Base-by-base conservation (phyloP, 108 stramenopile genomes). In the Nitzschia palea region DNA sequence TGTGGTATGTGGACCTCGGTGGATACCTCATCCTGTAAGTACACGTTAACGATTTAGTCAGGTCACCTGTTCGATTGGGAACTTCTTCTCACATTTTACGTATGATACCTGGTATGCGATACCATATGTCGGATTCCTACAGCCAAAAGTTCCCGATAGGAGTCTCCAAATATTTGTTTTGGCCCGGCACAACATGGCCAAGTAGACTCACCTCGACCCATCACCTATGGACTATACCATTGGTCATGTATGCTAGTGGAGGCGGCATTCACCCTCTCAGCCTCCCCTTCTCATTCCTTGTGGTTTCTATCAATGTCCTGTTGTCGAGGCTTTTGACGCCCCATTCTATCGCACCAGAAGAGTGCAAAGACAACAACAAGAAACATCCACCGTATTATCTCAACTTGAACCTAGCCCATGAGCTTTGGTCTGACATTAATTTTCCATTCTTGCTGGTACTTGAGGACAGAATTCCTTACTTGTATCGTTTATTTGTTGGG, bases 161-260 rank as follows among this genome's bases (percentile, higher is more conserved):
- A 4, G 91, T 93, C 4, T 67, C 78, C 53, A 86, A 85, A 36
- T 93, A 93, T 58, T 69, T 93, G 9, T 85, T 84, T 33, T 88
- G 86, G 88, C 79, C 83, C 18, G 71, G 78, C 28, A 88, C 86
- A 17, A 61, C 77, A 6, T 87, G 81, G 77, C 48, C 75, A 25
- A 80, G 73, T 64, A 55, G 78, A 28, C 68, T 90, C 9, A 90
- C 91, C 14, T 84, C 80, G 55, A 81, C 82, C 9, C 91, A 93
- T 78, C 91, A 93, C 64, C 51, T 93, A 9, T 93, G 91, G 91
- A 90, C 88, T 6, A 86, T 93, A n/a, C 91, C 91, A 25, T 33
- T 93, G 17, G 62, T 86, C 5, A 17, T 90, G 14, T 87, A 77
- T 61, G 82, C 74, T 2, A 57, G 63, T 9, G 68, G 73, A 23